Evolutionary conservation across 176 grass and related monocot species (phyloP).

Genomic region (Dendrocalamus sinicus): DNA sequence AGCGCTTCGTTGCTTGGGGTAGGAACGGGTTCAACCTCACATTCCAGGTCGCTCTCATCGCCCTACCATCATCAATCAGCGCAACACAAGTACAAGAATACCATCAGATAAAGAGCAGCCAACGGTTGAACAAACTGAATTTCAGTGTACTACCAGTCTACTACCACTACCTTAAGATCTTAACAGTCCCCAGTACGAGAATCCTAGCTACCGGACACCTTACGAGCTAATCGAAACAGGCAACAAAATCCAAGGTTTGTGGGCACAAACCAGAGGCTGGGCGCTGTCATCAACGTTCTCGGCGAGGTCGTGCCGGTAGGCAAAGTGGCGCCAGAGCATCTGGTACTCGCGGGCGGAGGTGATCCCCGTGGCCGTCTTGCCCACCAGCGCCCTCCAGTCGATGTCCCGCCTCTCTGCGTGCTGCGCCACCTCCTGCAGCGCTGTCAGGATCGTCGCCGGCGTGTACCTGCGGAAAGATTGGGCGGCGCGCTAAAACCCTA

Average conservation of each 20-base stretch:
- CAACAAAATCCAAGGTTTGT: background rate
- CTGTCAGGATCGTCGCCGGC: slow-evolving; percentile 67
- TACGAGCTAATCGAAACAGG: background rate
- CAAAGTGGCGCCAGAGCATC: slow-evolving; percentile 93
- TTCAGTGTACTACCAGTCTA: background rate
- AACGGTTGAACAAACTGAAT: background rate
- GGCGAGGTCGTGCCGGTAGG: slow-evolving; percentile 58
- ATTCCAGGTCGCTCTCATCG: slow-evolving; percentile 94
- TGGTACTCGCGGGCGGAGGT: slow-evolving; percentile 85
- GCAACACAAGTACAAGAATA: background rate
- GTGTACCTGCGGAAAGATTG: slow-evolving; percentile 59
- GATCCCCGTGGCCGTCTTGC: slow-evolving; percentile 74
- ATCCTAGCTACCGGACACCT: background rate
- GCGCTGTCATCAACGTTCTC: slow-evolving; percentile 49
- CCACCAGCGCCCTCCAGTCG: slow-evolving; percentile 70
- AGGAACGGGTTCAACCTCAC: slow-evolving; percentile 72
- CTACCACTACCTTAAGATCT: slow-evolving; percentile 8
- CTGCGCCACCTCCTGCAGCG: slow-evolving; percentile 76
- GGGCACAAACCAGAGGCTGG: slow-evolving; percentile 69
- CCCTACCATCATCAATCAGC: slow-evolving; percentile 49
- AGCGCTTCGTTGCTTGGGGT: slow-evolving; percentile 47
- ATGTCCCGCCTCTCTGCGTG: slow-evolving; percentile 44
- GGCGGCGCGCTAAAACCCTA: slow-evolving; percentile 60
- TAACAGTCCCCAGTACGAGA: background rate
- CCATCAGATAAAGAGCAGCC: slow-evolving; percentile 8